Evolutionary conservation across 2,329 filamentous ascomycete species (phyloP), one percentile per base, ranked within the genome.

Genomic region (Curvularia sp.): DNA sequence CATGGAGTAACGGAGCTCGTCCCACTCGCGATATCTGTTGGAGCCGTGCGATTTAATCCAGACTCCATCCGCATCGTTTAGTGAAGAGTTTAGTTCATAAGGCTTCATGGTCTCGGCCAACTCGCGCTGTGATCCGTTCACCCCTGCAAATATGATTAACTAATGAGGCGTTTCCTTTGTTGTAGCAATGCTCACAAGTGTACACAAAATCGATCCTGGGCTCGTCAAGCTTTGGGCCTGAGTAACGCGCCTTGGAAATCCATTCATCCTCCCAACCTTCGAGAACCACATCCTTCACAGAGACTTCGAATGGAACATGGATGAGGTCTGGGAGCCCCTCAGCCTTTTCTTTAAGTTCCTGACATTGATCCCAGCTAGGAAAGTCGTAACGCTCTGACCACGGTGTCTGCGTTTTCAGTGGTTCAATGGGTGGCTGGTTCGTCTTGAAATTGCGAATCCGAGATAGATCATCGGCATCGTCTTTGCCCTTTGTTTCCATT

Each of bases 11-110:
- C 77, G 72, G n/a, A 81, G 61, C 63, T 81, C 79, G 45, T 80
- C 74, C 78, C 79, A 81, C 58, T 81, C 79, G 1, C 79, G 77
- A 59, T 81, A 81, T 18, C 79, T 64, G 60, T 81, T 81, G 42
- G 78, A 71, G 48, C 78, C 72, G 55, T 81, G 79, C 6, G 75
- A 75, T 19, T 71, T 67, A 19, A 80, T 69, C 79, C 78, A 80
- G 49, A 74, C 68, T n/a, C 78, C 78, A 15, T 77, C 72, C 1
- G 64, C 49, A 53, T 80, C 78, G 57, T 80, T 80, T 8, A 81
- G 70, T 3, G 74, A 73, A 0, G 78, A 80, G 49, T 78, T 74
- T 10, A 77, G 32, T 60, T 81, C 79, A 54, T 77, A 80, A 8
- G 69, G 68, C 41, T 71, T 72, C 43, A 78, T 78, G 10, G 75